A percentile compares a stretch with the other conserved stretches of the same genome.
Evolutionary conservation across 2,329 filamentous ascomycete genomes (phyloP).

Genomic region (Eutypella sp.): DNA sequence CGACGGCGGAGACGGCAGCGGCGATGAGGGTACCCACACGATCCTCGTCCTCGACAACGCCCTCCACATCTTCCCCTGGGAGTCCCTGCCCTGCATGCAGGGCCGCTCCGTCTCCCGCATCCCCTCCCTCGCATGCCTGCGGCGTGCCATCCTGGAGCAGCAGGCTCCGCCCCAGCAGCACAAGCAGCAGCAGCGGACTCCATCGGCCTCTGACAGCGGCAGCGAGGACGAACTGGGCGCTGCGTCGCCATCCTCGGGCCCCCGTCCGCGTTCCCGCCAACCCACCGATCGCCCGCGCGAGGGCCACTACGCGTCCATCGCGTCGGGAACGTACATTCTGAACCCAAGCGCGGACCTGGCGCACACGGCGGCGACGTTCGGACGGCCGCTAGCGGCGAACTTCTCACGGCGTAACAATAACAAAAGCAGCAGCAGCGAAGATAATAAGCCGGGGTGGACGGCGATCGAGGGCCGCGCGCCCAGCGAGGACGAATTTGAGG

Average conservation of each 20-base stretch:
- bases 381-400: slow-evolving; percentile 53
- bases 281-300: slow-evolving; percentile 27
- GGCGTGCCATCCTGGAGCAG: slow-evolving; percentile 64
- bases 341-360: slow-evolving; percentile 84
- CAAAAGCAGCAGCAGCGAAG: too few species aligned
- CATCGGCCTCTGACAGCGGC: slow-evolving; percentile 5
- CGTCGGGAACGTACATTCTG: slow-evolving; percentile 70
- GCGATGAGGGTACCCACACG: slow-evolving; percentile 57
- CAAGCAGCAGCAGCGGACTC: neutral
- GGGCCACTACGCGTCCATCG: slow-evolving; percentile 51
- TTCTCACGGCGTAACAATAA: too few species aligned
- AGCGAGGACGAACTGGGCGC: slow-evolving; percentile 7
- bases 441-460: slow-evolving; percentile 65
- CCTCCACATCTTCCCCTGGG: slow-evolving; percentile 91
- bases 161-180: slow-evolving; percentile 5
- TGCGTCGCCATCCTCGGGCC: neutral
- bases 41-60: slow-evolving; percentile 89
- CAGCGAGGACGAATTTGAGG: slow-evolving; percentile 71
- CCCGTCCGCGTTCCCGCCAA: neutral
- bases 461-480: slow-evolving; percentile 65
- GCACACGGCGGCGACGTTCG: slow-evolving; percentile 73
- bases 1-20: slow-evolving; percentile 33
- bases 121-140: slow-evolving; percentile 77
- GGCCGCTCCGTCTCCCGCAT: slow-evolving; percentile 77
- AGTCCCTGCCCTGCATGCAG: slow-evolving; percentile 83